Evolutionary conservation across 164 flowering plant genomes (phyloP).

Genomic region (Umbilicus rupestris): DNA sequence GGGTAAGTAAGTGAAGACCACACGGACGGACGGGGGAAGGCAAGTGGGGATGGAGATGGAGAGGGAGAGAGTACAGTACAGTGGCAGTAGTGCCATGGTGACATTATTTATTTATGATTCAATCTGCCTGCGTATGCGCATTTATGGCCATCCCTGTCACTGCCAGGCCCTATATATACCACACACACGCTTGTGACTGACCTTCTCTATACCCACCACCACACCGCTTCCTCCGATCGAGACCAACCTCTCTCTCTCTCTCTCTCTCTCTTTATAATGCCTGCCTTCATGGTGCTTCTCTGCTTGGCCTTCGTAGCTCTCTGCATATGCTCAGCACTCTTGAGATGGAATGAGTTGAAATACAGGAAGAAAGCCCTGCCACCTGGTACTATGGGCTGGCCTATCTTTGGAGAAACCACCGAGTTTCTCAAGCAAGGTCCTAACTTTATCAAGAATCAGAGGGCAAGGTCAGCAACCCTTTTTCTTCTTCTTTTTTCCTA

Average conservation of each 20-base stretch:
- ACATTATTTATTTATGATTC: too few species aligned
- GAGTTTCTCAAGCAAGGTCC: slow-evolving; percentile 91
- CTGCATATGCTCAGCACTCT: slow-evolving; percentile 39
- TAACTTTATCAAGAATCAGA: slow-evolving; percentile 72
- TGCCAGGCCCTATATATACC: not conserved
- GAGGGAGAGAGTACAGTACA: too few species aligned
- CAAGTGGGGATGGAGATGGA: too few species aligned
- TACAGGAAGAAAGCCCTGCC: slow-evolving; percentile 79
- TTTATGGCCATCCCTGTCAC: not conserved
- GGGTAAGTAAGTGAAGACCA: too few species aligned
- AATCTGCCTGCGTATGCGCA: too few species aligned
- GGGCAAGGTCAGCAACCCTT: slow-evolving; percentile 50
- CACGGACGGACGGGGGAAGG: too few species aligned
- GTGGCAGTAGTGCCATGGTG: too few species aligned
- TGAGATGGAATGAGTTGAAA: slow-evolving; percentile 76
- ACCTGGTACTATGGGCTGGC: slow-evolving; percentile 99
- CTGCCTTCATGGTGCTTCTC: slow-evolving; percentile 33
- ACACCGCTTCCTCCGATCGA: not conserved
- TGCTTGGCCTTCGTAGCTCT: slow-evolving; percentile 28
- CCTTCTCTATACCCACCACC: not conserved
- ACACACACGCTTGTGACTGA: slow-evolving; percentile 6
- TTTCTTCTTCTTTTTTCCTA: not conserved
- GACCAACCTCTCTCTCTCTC: not conserved
- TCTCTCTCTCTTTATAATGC: slow-evolving; percentile 33
- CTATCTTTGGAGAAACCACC: slow-evolving; percentile 84